Evolutionary conservation across 768 basidiomycete genomes (phyloP), one percentile per base, ranked within the genome.

Genomic region (Boletus insuetus): DNA sequence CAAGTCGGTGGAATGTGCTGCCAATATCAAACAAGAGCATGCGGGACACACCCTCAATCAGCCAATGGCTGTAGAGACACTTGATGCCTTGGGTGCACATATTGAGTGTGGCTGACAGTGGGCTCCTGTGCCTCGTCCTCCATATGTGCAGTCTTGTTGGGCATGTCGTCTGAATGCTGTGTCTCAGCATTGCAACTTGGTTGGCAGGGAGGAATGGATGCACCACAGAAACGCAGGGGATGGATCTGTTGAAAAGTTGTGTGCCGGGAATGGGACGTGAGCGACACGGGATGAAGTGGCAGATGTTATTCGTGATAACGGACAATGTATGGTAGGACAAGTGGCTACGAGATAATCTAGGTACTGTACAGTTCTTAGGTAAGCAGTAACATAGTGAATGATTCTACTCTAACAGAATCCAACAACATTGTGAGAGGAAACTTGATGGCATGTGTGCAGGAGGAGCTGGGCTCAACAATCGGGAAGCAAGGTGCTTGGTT

Each of bases 11-110:
- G 70, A 88, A 93, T 72, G 84, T 84, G 66, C 87, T 91, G 51
- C 91, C 88, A 8, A 92, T 95, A 75, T 99, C 96, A 69, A 99
- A 98, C 51, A 99, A 83, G 42, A 99, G 83, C 58, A 98, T 97
- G 53, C 85, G 85, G 38, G 96, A 96, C 31, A 90, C 90, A 56
- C 96, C 97, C 64, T 99, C 97, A 75, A 99, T 94, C 54, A 99
- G 84, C 96, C 96, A 99, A 51, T 93, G 85, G 20, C 96, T 96
- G 73, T 98, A 98, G 48, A 98, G 84, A 58, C 82, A 82, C 73
- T 98, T 98, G 56, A 97, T 90, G 47, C 96, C 96, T 61, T 93
- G 86, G 2, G 82, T 79, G 49, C 87, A 84, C 94, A 99, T 95
- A 26, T 75, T 79, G 47, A 99, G 80, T 3, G 91, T 81, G 6